Evolutionary conservation across 176 grass and related monocot genomes (phyloP), one percentile per base, ranked within the genome.

Genomic region (Eleusine coracana): DNA sequence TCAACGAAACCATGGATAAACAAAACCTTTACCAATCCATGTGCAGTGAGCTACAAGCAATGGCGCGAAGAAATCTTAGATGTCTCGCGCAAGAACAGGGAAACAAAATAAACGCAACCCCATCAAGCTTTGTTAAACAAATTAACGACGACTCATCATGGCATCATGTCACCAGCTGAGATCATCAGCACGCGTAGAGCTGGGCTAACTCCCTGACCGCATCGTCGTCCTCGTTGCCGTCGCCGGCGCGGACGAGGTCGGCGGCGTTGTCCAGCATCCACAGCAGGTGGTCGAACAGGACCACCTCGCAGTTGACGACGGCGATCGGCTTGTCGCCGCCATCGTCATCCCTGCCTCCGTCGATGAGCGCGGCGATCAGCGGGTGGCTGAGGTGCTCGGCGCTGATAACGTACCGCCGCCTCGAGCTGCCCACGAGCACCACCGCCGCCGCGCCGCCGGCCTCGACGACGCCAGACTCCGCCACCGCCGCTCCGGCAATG

Each of bases 281-380:
- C 59, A 97, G 78, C 6, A 97, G 90, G 85, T 97, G 95, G 66
- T 97, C 95, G 56, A 97, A 97, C 20, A 97, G 85, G 52, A 97
- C 95, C 3, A 97, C 90, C 84, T 97, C 95, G 67, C 95, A 97
- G 74, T 82, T 91, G 55, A 97, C 92, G 55, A 97, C 90, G 3
- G 82, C 89, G 15, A 87, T 62, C 11, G 64, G 70, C 80, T 39
- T 8, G 18, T 10, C 18, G 58, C 0, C 46, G 0, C 6, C 25
- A 25, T 25, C 68, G 1, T 8, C 8, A 44, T 44, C 41, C 41
- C 0, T 39, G 52, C 10, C 51, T 45, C 2, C 65, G 65, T 86
- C 88, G 66, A 97, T 92, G 66, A 97, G 81, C 46, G 95, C 83
- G 5, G 79, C 62, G 83, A 97, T 76, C 38, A 97, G 84, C 61